Conservation (phyloP, 495 filamentous ascomycete genomes). For the Neurospora sp. region DNA sequence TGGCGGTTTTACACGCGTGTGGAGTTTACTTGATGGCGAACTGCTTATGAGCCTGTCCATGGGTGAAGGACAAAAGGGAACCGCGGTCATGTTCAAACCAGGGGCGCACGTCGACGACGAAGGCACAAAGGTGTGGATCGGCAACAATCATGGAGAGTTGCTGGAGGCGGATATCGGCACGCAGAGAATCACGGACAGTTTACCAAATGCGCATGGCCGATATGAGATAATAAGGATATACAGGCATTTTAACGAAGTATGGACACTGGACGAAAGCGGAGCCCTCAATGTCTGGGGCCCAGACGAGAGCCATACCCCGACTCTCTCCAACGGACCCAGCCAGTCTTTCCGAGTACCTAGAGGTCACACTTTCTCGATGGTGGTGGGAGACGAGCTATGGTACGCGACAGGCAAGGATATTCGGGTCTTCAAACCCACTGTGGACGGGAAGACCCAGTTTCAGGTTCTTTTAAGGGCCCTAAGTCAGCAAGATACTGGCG, state of each 20-base stretch:
- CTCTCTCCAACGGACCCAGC: conserved; percentile 52
- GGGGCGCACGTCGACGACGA: conserved; percentile 63
- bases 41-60: conserved; percentile 70
- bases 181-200: conserved; percentile 54
- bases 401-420: conserved; percentile 81
- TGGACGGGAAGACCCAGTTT: conserved; percentile 54
- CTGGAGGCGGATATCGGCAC: conserved; percentile 73
- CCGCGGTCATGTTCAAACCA: conserved; percentile 79
- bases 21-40: conserved; percentile 75
- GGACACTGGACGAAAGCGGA: conserved; percentile 87
- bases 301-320: conserved; percentile 64
- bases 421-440: conserved; percentile 65
- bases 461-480: conserved; percentile 62
- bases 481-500: conserved; percentile 54
- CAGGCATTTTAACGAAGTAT: conserved; percentile 79
- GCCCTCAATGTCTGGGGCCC: conserved; percentile 81
- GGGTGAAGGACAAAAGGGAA: conserved; percentile 65
- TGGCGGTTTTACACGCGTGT: conserved; percentile 73
- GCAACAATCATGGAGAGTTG: conserved; percentile 75
- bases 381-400: conserved; percentile 74
- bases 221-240: conserved; percentile 80
- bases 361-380: conserved; percentile 80
- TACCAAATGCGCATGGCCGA: conserved; percentile 62
- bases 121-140: conserved; percentile 79
- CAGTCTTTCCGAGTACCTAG: conserved; percentile 61